Evolutionary conservation across 805 yeast species (phyloP).

Genomic region (Yamadazyma phyllophila): DNA sequence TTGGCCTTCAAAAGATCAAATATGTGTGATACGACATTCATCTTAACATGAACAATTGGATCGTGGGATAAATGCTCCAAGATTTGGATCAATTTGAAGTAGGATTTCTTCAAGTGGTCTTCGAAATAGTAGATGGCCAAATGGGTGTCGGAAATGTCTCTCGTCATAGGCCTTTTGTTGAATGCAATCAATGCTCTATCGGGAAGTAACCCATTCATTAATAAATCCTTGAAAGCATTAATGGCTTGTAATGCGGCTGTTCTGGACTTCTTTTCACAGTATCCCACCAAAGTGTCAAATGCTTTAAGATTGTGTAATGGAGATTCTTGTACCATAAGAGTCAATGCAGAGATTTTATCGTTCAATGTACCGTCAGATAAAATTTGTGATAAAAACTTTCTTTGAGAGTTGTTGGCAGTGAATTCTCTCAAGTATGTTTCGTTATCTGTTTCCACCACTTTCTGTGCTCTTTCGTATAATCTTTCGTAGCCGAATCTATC

Average conservation of each 20-base stretch:
- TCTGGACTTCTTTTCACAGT: slow-evolving; percentile 88
- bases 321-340: slow-evolving; percentile 90
- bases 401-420: slow-evolving; percentile 74
- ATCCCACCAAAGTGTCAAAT: slow-evolving; percentile 69
- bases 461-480: slow-evolving; percentile 64
- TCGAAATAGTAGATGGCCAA: slow-evolving; percentile 82
- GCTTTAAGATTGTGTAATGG: slow-evolving; percentile 88
- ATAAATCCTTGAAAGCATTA: slow-evolving; percentile 84
- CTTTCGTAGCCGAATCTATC: slow-evolving; percentile 57
- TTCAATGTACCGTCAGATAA: slow-evolving; percentile 88
- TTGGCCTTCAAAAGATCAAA: slow-evolving; percentile 78
- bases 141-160: slow-evolving; percentile 40
- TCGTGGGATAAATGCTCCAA: slow-evolving; percentile 86
- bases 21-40: slow-evolving; percentile 70
- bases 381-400: slow-evolving; percentile 83
- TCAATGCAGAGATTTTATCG: slow-evolving; percentile 93
- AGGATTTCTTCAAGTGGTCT: slow-evolving; percentile 77
- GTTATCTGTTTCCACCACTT: slow-evolving; percentile 67
- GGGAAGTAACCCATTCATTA: slow-evolving; percentile 79
- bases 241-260: slow-evolving; percentile 90
- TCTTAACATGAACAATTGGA: slow-evolving; percentile 83
- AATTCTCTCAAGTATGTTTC: slow-evolving; percentile 68
- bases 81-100: slow-evolving; percentile 70
- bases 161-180: slow-evolving; percentile 65
- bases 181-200: slow-evolving; percentile 79